phyloP scores from a whole-genome alignment of 2,329 filamentous ascomycete species.

The Acrocalymma vagum region DNA sequence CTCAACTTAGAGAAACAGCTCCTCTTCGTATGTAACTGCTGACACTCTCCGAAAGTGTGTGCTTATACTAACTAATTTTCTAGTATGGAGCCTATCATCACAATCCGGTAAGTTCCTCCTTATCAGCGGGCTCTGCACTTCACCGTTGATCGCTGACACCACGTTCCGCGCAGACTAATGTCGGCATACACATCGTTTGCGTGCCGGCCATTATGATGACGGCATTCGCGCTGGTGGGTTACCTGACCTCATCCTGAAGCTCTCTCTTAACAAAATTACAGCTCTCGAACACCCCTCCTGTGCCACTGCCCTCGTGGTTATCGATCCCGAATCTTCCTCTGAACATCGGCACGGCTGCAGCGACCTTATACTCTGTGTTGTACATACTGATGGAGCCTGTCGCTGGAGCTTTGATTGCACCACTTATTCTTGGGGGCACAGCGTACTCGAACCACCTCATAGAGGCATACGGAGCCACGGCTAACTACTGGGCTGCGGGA shows the following conservation, averaged over 20 bases:
- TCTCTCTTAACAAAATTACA: constrained; percentile 39
- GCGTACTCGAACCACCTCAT: constrained; percentile 80
- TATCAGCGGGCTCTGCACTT: constrained; percentile 15
- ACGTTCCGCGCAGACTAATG: constrained; percentile 66
- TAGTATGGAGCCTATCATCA: constrained; percentile 88
- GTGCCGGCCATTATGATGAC: constrained; percentile 80
- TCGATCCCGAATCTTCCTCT: constrained; percentile 65
- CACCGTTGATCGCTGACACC: constrained; percentile 35
- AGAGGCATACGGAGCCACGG: constrained; percentile 66
- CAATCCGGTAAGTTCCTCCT: constrained; percentile 63
- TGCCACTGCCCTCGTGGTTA: constrained; percentile 63
- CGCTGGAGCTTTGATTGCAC: constrained; percentile 79
- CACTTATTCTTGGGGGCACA: constrained; percentile 78
- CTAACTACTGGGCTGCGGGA: constrained; percentile 71
- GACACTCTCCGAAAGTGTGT: background rate
- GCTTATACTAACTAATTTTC: constrained; percentile 11
- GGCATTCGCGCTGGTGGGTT: constrained; percentile 73
- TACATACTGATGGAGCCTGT: constrained; percentile 96
- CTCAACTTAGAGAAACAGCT: constrained; percentile 84
- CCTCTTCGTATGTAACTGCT: constrained; percentile 71
- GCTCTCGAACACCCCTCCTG: constrained; percentile 65
- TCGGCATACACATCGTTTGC: constrained; percentile 81
- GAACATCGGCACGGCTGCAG: constrained; percentile 66
- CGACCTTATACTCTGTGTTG: constrained; percentile 74
- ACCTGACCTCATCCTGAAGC: background rate